Base-by-base conservation (phyloP, 441 rosid species). In the Sinapis alba region DNA sequence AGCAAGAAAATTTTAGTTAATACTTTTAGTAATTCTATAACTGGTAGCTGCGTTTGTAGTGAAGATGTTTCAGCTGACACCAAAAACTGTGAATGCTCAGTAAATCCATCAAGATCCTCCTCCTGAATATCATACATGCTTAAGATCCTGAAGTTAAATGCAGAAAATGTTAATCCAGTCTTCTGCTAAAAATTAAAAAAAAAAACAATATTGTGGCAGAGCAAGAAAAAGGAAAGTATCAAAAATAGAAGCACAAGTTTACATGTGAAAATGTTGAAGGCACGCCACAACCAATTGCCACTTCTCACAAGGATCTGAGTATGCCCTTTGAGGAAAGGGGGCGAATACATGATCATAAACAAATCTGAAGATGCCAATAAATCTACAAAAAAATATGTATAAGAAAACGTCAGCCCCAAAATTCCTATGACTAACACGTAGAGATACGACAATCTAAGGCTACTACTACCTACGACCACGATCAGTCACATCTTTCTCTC, bases 221-320 rank as follows among this genome's bases (percentile, higher is more conserved):
- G 45, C 21, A 45, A 65, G 41, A 28, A 26, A 60, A 65, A 50
- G 51, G 38, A 36, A 51, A 72, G 24, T 3, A 5, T 19, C 28
- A 18, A 56, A 50, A 16, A 60, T 59, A 18, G 58, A 69, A 28
- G 51, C 13, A 62, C 43, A 71, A 53, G 69, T 94, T 82, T 81
- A 96, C 99, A 88, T 85, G 79, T 93, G 96, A 89, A 93, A 96
- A 83, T 96, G 97, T 79, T 88, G 91, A 76, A 96, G 99, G 82
- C 99, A 90, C 79, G 97, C 94, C 83, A 89, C 86, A 75, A 87
- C 97, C 76, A 96, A 79, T 68, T 96, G 91, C 98, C 98, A 96
- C 82, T 93, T 96, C 86, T 93, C 98, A 77, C 87, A 83, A 78
- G 96, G 94, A 85, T 96, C 97, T 51, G 91, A 88, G 84, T 91